Evolutionary conservation across 768 basidiomycete genomes (phyloP).

Genomic region (Leccinum subgranulosum): DNA sequence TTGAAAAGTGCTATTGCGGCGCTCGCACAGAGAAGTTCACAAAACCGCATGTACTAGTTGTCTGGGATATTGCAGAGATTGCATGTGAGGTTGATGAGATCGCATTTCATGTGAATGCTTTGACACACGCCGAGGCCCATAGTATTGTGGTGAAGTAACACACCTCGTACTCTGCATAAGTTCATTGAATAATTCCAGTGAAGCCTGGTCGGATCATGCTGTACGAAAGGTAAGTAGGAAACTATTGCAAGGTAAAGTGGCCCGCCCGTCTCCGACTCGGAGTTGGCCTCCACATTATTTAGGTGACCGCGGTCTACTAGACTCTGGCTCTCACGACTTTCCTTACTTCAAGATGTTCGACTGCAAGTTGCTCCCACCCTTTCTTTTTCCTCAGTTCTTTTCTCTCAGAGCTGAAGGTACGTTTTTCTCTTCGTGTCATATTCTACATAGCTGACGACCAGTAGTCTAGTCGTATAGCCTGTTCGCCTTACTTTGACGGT

Average conservation of each 20-base stretch:
- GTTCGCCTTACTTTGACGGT: constrained; percentile 24
- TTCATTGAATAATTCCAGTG: constrained; percentile 21
- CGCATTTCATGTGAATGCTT: constrained; percentile 22
- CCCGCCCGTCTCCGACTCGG: not conserved
- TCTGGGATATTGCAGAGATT: constrained; percentile 55
- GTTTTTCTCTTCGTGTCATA: not conserved
- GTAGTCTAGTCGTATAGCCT: not conserved
- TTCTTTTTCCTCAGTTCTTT: not conserved
- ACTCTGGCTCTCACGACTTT: not conserved
- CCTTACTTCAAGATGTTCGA: not conserved
- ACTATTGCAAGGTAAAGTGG: not conserved
- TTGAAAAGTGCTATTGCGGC: not conserved
- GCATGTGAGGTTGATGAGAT: constrained; percentile 46
- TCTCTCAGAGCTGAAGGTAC: not conserved
- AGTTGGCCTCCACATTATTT: not conserved
- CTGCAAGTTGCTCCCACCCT: not conserved
- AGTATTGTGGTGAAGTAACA: not conserved
- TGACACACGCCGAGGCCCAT: not conserved
- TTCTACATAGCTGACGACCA: not conserved
- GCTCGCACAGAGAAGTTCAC: constrained; percentile 16
- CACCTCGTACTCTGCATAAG: constrained; percentile 29
- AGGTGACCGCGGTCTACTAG: not conserved
- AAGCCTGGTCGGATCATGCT: not conserved
- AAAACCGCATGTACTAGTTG: constrained; percentile 30
- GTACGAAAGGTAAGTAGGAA: not conserved